phyloP scores from a whole-genome alignment of 345 rosid genomes.

The Cardamine resedifolia region DNA sequence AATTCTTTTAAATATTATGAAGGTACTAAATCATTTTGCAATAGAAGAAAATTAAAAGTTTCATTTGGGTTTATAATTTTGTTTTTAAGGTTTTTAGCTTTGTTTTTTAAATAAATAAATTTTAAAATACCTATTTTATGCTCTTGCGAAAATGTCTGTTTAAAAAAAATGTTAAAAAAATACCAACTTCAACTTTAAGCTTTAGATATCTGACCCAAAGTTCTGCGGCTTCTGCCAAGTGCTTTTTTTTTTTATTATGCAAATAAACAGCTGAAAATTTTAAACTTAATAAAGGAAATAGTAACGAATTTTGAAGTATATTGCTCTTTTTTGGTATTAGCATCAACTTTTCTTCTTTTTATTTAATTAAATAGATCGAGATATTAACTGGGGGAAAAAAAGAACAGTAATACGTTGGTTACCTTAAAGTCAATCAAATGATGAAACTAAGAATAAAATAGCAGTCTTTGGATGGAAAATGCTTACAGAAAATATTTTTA shows the following conservation, averaged over 20 bases:
- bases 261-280: neutral
- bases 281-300: neutral
- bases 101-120: neutral
- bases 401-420: neutral
- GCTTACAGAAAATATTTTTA: neutral
- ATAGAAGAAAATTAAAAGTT: neutral
- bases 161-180: neutral
- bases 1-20: neutral
- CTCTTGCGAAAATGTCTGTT: neutral
- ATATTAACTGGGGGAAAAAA: neutral
- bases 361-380: neutral
- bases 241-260: neutral
- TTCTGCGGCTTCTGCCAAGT: neutral
- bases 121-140: neutral
- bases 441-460: neutral
- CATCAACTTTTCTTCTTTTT: neutral
- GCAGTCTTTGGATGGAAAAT: no score
- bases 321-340: neutral
- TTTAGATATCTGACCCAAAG: neutral
- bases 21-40: neutral
- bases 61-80: neutral
- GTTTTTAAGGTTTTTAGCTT: neutral
- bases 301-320: neutral
- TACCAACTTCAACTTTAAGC: neutral
- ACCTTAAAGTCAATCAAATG: neutral